phyloP scores from a whole-genome alignment of 768 basidiomycete species.

The Coprinopsis sp. region DNA sequence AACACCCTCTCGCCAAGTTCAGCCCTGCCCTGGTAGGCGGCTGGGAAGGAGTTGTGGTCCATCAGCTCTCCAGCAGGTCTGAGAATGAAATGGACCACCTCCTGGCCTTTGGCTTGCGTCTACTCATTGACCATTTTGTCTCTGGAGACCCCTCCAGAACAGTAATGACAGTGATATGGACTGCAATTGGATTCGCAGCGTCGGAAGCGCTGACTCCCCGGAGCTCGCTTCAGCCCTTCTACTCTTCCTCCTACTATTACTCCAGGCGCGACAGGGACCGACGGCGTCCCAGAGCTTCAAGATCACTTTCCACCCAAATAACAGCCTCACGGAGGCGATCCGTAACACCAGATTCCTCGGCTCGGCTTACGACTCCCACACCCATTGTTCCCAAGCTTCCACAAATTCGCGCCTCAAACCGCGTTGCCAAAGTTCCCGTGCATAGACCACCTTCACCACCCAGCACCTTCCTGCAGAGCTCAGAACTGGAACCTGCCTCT shows the following conservation, averaged over 20 bases:
- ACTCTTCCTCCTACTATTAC: too few relatives aligned
- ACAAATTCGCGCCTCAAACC: slow-evolving; percentile 11
- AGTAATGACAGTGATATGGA: slow-evolving; percentile 34
- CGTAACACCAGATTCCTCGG: slow-evolving; percentile 7
- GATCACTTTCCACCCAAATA: slow-evolving; percentile 26
- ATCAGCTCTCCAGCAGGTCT: slow-evolving; percentile 32
- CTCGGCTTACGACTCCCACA: slow-evolving; percentile 14
- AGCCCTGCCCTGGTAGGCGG: slow-evolving; percentile 35
- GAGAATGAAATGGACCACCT: slow-evolving; percentile 32
- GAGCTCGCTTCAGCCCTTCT: slow-evolving; percentile 18
- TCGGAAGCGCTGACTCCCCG: slow-evolving; percentile 29
- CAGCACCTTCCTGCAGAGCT: slow-evolving; percentile 35
- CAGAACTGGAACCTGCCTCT: slow-evolving; percentile 22
- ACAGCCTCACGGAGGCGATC: slow-evolving; percentile 26
- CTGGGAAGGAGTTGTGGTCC: slow-evolving; percentile 41
- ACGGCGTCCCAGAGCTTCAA: slow-evolving; percentile 24
- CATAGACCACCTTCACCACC: slow-evolving; percentile 34
- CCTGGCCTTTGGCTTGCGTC: slow-evolving; percentile 39
- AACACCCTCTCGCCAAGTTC: slow-evolving; percentile 23
- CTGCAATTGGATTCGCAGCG: slow-evolving; percentile 28
- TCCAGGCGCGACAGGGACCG: slow-evolving; percentile 16
- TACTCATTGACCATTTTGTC: slow-evolving; percentile 38
- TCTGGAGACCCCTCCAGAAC: slow-evolving; percentile 29
- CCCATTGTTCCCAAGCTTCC: slow-evolving; percentile 17
- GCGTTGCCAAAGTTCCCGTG: slow-evolving; percentile 18